Conservation (phyloP, 169 alveolate species). For the Miamiensis avidus region DNA sequence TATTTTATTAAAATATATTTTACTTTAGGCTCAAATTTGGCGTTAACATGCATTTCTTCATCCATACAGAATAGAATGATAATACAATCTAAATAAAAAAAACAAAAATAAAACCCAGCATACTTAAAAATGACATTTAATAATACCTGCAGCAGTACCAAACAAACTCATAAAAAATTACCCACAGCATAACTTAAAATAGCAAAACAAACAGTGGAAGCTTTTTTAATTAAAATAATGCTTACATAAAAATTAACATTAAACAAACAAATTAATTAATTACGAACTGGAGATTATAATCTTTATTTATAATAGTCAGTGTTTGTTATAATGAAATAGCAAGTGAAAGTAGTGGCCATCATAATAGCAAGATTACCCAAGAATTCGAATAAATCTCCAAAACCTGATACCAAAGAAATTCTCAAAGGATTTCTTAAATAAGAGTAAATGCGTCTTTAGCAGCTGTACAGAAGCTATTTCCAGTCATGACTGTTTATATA, state of each 20-base stretch:
- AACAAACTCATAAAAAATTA: conserved; percentile 35
- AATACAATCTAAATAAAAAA: neutral
- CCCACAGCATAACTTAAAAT: conserved; percentile 23
- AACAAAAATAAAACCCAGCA: too few relatives aligned
- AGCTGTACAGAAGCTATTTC: conserved; percentile 39
- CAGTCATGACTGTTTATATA: conserved; percentile 33
- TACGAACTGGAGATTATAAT: conserved; percentile 23
- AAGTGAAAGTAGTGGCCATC: conserved; percentile 23
- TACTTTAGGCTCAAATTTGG: neutral
- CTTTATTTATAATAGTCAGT: conserved; percentile 19
- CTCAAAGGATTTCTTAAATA: conserved; percentile 56
- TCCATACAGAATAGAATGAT: neutral
- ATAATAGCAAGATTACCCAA: conserved; percentile 30
- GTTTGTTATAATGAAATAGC: conserved; percentile 30
- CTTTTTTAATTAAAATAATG: neutral
- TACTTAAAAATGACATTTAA: too few relatives aligned
- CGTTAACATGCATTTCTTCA: neutral
- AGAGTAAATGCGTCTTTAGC: conserved; percentile 45
- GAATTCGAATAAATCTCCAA: conserved; percentile 41
- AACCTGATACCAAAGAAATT: conserved; percentile 39
- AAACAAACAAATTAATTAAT: neutral
- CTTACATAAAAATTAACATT: neutral
- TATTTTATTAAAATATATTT: too few relatives aligned
- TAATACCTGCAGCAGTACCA: conserved; percentile 45
- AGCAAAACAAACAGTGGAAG: conserved; percentile 3